Percentiles rank a stretch among this genome's conserved stretches.
These are phyloP conservation scores for Zalerion maritima DNA, from an alignment of 495 filamentous ascomycete species.

Conservation along the genomic window DNA sequence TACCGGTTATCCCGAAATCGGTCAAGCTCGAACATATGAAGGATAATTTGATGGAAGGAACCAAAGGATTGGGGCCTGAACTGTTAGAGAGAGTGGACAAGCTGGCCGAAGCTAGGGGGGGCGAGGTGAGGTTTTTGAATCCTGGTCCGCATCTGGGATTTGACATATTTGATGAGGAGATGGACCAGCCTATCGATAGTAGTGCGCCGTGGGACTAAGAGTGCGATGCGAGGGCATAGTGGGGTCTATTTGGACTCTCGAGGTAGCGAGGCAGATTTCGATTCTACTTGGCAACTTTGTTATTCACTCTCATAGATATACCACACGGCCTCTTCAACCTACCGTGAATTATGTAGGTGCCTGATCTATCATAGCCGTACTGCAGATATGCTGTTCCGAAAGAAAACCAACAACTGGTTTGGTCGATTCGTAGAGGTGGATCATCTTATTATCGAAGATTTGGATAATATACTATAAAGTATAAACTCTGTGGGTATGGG, in stretches of 20 bases:
- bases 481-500: too few relatives aligned
- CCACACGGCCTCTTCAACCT: too few relatives aligned
- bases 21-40: conserved; percentile 51
- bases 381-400: too few relatives aligned
- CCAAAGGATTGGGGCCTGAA: conserved; percentile 27
- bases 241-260: conserved; percentile 4
- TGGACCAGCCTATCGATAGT: conserved; percentile 15
- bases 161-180: conserved; percentile 21
- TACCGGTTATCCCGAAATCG: conserved; percentile 37
- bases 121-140: conserved; percentile 15
- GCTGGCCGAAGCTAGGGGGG: conserved; percentile 26
- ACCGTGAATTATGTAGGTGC: too few relatives aligned
- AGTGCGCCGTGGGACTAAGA: conserved; percentile 16
- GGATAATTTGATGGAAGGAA: conserved; percentile 33
- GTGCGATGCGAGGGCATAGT: conserved; percentile 2
- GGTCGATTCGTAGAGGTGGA: conserved; percentile 3
- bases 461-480: too few relatives aligned
- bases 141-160: conserved; percentile 17
- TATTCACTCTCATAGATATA: too few relatives aligned
- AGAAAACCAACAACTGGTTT: not conserved
- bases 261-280: not conserved
- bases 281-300: not conserved
- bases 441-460: conserved; percentile 17
- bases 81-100: conserved; percentile 24
- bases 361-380: too few relatives aligned